phyloP scores from a whole-genome alignment of 2,329 filamentous ascomycete species.

The Dactylellina haptotyla region DNA sequence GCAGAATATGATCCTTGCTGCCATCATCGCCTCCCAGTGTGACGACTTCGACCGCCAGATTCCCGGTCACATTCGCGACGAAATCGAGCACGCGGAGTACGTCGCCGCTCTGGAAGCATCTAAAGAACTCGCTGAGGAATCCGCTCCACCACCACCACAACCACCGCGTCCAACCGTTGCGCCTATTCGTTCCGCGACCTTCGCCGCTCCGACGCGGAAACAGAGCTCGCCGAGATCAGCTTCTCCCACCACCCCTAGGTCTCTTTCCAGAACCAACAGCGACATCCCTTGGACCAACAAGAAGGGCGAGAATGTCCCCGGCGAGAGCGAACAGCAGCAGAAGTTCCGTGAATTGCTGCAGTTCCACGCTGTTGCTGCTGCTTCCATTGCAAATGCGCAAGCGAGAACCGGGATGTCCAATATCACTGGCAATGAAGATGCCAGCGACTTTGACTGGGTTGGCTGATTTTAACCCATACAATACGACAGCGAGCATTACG shows the following conservation, averaged over 20 bases:
- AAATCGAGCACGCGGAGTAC: constrained; percentile 48
- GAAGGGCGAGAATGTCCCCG: constrained; percentile 27
- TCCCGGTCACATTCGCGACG: constrained; percentile 39
- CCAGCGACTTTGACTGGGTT: constrained; percentile 44
- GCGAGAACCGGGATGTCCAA: constrained; percentile 45
- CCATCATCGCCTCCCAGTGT: constrained; percentile 52
- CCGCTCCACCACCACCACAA: constrained; percentile 7
- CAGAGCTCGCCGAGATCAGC: constrained; percentile 10
- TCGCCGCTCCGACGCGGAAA: constrained; percentile 12
- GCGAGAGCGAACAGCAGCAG: constrained; percentile 35
- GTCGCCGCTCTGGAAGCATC: constrained; percentile 50
- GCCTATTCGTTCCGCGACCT: constrained; percentile 2
- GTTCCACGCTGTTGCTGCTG: constrained; percentile 48
- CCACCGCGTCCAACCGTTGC: neutral
- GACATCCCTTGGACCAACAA: constrained; percentile 47
- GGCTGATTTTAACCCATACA: constrained; percentile 2
- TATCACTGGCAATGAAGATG: constrained; percentile 44
- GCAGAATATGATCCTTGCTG: constrained; percentile 51
- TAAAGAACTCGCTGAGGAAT: constrained; percentile 20
- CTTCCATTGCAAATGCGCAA: constrained; percentile 45
- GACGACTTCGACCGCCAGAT: constrained; percentile 51
- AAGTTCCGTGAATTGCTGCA: constrained; percentile 48
- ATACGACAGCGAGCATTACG: constrained; percentile 15
- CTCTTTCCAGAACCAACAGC: constrained; percentile 29
- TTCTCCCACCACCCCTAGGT: constrained; percentile 11